Percentiles rank a stretch among this genome's conserved stretches.
Evolutionary conservation across 1,284 basidiomycete genomes (phyloP).

Genomic region (Cryptococcus jaspeensis): DNA sequence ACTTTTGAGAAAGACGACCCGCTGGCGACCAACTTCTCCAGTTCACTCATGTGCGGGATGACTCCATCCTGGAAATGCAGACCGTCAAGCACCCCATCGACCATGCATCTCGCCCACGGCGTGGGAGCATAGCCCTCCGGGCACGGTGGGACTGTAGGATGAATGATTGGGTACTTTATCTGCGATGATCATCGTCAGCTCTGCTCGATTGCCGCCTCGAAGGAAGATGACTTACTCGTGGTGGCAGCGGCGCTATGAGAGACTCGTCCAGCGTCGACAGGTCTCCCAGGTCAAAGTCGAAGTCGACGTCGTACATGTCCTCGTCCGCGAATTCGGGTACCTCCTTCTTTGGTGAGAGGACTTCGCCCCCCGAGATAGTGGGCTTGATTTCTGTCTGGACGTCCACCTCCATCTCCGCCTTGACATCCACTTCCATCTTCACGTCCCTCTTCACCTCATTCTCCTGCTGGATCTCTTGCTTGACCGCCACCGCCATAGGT

Average conservation of each 20-base stretch:
- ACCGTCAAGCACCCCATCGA: conserved; percentile 31
- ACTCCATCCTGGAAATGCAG: conserved; percentile 24
- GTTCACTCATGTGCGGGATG: conserved; percentile 7
- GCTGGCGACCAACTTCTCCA: neutral
- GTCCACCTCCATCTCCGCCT: neutral
- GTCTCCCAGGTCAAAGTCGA: conserved; percentile 41
- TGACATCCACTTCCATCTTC: too few species aligned
- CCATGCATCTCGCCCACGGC: conserved; percentile 36
- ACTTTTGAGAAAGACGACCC: conserved; percentile 26
- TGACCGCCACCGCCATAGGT: neutral
- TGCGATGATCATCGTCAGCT: conserved; percentile 11
- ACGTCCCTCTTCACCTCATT: neutral
- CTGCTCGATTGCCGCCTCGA: neutral
- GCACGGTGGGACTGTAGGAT: conserved; percentile 35
- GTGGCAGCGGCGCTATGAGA: conserved; percentile 10
- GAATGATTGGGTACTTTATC: conserved; percentile 33
- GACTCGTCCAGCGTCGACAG: conserved; percentile 36
- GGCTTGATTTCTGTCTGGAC: conserved; percentile 6
- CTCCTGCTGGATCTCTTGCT: neutral
- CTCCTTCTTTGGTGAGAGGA: neutral
- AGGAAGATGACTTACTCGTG: conserved; percentile 9
- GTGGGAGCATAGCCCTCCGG: conserved; percentile 32
- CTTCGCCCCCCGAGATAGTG: neutral
- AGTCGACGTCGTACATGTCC: conserved; percentile 27
- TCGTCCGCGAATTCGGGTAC: conserved; percentile 19